phyloP scores from a whole-genome alignment of 805 yeast species.

The Candida pseudofarinosa region DNA sequence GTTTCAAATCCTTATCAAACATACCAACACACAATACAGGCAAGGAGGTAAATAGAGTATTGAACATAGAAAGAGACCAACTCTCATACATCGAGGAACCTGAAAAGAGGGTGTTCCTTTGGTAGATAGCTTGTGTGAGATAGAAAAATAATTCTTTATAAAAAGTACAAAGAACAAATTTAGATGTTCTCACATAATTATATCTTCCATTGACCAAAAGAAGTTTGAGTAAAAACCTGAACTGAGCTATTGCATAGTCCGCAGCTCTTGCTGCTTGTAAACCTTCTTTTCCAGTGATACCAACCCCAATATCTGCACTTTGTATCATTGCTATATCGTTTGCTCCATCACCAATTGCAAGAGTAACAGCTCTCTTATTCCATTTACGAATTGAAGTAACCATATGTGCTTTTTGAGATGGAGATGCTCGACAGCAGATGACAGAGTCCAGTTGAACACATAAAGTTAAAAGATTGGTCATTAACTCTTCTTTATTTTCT shows the following conservation, averaged over 20 bases:
- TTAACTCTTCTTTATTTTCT: constrained; percentile 67
- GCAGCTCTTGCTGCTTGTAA: constrained; percentile 94
- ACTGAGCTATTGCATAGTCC: constrained; percentile 94
- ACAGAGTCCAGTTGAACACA: constrained; percentile 88
- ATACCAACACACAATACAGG: constrained; percentile 93
- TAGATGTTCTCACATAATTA: constrained; percentile 87
- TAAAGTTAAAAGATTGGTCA: constrained; percentile 76
- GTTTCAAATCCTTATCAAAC: constrained; percentile 86
- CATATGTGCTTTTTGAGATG: constrained; percentile 92
- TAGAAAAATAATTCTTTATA: constrained; percentile 92
- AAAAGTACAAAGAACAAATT: constrained; percentile 88
- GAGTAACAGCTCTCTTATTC: constrained; percentile 67
- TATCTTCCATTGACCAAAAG: constrained; percentile 93
- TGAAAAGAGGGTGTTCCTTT: constrained; percentile 80
- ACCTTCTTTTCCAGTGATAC: constrained; percentile 96
- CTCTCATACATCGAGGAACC: constrained; percentile 93
- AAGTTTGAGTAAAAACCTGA: constrained; percentile 75
- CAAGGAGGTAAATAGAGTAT: constrained; percentile 88
- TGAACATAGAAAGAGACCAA: constrained; percentile 96
- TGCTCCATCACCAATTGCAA: constrained; percentile 99
- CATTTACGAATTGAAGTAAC: constrained; percentile 75
- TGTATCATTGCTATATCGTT: constrained; percentile 99
- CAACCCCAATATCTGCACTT: constrained; percentile 96
- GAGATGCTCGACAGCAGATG: constrained; percentile 93
- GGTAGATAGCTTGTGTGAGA: constrained; percentile 82